These are phyloP conservation scores for Trichoderma orchidacearum DNA, from an alignment of 495 filamentous ascomycete species.

Conservation along the genomic window DNA sequence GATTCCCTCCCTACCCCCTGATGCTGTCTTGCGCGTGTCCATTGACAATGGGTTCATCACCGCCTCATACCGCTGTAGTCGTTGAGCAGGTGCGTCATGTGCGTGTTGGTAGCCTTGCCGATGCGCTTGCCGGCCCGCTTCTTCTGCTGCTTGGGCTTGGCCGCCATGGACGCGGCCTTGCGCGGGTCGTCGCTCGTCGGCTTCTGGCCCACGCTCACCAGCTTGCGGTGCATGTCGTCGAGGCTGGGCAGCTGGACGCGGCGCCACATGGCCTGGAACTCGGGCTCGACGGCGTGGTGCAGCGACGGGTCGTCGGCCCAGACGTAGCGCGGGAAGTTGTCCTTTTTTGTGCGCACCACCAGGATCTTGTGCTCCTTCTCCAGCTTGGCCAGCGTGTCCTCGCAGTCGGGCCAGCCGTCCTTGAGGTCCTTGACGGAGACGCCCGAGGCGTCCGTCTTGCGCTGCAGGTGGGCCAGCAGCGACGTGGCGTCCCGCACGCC, in stretches of 20 bases:
- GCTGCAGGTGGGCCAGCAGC: slow-evolving; percentile 66
- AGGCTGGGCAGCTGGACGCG: slow-evolving; percentile 62
- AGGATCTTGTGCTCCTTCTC: slow-evolving; percentile 69
- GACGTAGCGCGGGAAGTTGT: slow-evolving; percentile 68
- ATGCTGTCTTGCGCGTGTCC: too few species aligned
- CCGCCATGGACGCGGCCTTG: slow-evolving; percentile 42
- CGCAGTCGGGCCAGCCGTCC: slow-evolving; percentile 83
- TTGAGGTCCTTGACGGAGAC: slow-evolving; percentile 77
- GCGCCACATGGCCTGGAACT: slow-evolving; percentile 74
- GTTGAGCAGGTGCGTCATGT: slow-evolving; percentile 79
- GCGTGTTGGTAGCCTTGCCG: slow-evolving; percentile 81
- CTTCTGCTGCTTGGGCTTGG: slow-evolving; percentile 55
- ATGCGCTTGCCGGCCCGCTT: slow-evolving; percentile 51
- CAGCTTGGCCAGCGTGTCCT: slow-evolving; percentile 59
- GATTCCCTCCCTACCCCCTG: too few species aligned
- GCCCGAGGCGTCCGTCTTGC: slow-evolving; percentile 65
- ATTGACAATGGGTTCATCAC: too few species aligned
- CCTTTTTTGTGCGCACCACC: slow-evolving; percentile 84
- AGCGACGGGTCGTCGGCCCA: slow-evolving; percentile 79
- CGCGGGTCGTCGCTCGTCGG: slow-evolving; percentile 63
- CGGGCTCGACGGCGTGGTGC: slow-evolving; percentile 59
- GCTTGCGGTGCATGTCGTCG: slow-evolving; percentile 60
- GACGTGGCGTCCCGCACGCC: slow-evolving; percentile 61
- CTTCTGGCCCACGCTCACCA: slow-evolving; percentile 59
- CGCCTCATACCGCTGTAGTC: slow-evolving; percentile 56